Evolutionary conservation across 371 early-diverging fungal genomes (phyloP), one percentile per base, ranked within the genome.

Genomic region (Rhizopus microsporus): DNA sequence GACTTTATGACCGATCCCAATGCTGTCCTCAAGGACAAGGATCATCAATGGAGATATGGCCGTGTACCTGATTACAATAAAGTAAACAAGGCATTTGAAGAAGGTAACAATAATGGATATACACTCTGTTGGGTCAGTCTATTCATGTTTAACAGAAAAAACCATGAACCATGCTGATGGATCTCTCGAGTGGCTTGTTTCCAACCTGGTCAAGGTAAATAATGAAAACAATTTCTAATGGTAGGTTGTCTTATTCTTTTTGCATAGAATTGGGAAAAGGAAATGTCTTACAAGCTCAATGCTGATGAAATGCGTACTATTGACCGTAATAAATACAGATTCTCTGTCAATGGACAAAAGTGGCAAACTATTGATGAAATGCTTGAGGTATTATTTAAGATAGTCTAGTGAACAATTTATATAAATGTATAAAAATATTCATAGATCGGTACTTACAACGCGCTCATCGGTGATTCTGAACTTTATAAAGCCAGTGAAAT

Each of bases 361-460:
- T 72, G 74, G 67, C 58, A 76, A 35, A 71, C 57, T 1, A 59
- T 68, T 16, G 81, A 80, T 13, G 77, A 78, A 9, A 80, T 80
- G 81, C 72, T 80, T 43, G 34, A 76, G 55, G 74, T 75, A 56
- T 29, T 49, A 17, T 43, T 32, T 5, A 5, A 8, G 23, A 45
- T 46, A 12, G 32, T 49, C 23, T 23, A 13, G 35, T 4, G 16
- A 49, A 46, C 33, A 13, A 15, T 39, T 17, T 16, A 37, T n/a
- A 33, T 43, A 9, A 49, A 39, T 29, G 4, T 31, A 46, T 38
- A 43, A 42, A 39, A 39, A 23, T 4, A 34, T 16, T 38, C 39
- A 29, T 49, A 76, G 77, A 66, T 80, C 42, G 81, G 81, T 50
- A 80, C 81, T n/a, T 80, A 80, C 59, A 80, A 80, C 54, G 81